These are phyloP conservation scores for Phaeosphaeria sp. DNA, from an alignment of 2,329 filamentous ascomycete genomes.

Conservation along the genomic window DNA sequence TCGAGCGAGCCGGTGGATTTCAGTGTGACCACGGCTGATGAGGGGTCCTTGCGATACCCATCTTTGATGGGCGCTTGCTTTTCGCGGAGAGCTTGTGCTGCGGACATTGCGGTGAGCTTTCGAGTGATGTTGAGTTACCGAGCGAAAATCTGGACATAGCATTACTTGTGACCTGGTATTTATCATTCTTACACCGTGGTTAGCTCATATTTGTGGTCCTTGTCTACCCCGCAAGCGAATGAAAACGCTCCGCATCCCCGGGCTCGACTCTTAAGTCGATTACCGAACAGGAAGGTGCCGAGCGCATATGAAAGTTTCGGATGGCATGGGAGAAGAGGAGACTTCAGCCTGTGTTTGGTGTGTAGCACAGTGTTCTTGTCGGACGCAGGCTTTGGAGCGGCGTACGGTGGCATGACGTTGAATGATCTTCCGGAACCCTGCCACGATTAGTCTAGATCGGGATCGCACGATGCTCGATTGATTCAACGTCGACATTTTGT, in stretches of 20 bases:
- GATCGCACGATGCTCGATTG: not conserved
- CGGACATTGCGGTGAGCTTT: slow-evolving; percentile 26
- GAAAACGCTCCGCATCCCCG: slow-evolving; percentile 25
- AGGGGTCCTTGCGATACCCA: slow-evolving; percentile 52
- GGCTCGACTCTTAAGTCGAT: slow-evolving; percentile 23
- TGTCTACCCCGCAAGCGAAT: slow-evolving; percentile 26
- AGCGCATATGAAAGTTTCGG: not conserved
- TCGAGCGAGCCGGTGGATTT: slow-evolving; percentile 54
- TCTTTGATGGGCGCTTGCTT: slow-evolving; percentile 59
- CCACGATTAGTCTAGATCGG: not conserved
- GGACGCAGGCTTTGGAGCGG: not conserved
- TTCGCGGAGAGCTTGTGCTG: slow-evolving; percentile 49
- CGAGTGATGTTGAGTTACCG: not conserved
- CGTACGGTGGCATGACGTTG: not conserved
- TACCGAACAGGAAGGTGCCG: slow-evolving; percentile 15
- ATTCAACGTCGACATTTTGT: no score
- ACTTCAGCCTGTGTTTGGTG: not conserved
- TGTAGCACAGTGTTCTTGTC: not conserved
- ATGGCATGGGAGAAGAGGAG: not conserved
- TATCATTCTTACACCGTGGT: not conserved
- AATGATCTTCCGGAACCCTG: not conserved
- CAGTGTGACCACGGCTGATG: slow-evolving; percentile 55
- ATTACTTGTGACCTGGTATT: not conserved
- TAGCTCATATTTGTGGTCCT: slow-evolving; percentile 8
- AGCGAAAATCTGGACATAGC: not conserved